Percentiles rank a stretch among this genome's conserved stretches.
phyloP scores from a whole-genome alignment of 2,329 filamentous ascomycete genomes.

The Penicillium sp. region DNA sequence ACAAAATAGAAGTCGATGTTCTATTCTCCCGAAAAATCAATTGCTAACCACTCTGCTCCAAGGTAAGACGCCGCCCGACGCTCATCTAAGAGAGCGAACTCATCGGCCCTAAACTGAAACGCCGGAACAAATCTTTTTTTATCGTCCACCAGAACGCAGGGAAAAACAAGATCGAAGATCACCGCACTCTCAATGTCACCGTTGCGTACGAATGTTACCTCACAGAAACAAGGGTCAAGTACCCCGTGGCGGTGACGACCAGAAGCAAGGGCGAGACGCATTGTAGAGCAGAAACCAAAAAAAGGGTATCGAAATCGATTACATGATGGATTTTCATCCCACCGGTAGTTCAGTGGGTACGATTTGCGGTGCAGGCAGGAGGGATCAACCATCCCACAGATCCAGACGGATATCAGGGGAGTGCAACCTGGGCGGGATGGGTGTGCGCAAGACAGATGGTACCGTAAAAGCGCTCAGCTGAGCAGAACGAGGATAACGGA shows the following conservation, averaged over 20 bases:
- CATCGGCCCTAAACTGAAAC: constrained; percentile 17
- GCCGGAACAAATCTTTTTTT: constrained; percentile 17
- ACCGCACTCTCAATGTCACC: constrained; percentile 3
- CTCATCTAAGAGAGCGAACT: constrained; percentile 12
- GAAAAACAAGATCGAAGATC: constrained; percentile 3
- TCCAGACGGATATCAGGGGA: constrained; percentile 12
- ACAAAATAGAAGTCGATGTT: background rate
- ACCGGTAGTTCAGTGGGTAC: constrained; percentile 2
- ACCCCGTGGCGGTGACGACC: constrained; percentile 11
- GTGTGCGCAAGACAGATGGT: constrained; percentile 8
- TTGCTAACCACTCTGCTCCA: constrained; percentile 17
- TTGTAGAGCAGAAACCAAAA: constrained; percentile 8
- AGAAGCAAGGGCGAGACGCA: constrained; percentile 20
- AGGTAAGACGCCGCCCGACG: constrained; percentile 19
- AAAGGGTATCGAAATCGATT: constrained; percentile 31
- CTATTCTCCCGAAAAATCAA: constrained; percentile 10
- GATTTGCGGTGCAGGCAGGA: constrained; percentile 12
- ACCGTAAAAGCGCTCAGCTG: constrained; percentile 52
- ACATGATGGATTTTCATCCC: constrained; percentile 14
- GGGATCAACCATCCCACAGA: constrained; percentile 13
- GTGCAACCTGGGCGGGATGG: constrained; percentile 13
- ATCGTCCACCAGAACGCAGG: constrained; percentile 4
- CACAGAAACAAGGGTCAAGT: constrained; percentile 3
- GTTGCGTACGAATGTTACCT: constrained; percentile 15
- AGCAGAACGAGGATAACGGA: constrained; percentile 82